Evolutionary conservation across 2,329 filamentous ascomycete species (phyloP), one percentile per base, ranked within the genome.

Genomic region (Gnomoniopsis smithogilvyi): DNA sequence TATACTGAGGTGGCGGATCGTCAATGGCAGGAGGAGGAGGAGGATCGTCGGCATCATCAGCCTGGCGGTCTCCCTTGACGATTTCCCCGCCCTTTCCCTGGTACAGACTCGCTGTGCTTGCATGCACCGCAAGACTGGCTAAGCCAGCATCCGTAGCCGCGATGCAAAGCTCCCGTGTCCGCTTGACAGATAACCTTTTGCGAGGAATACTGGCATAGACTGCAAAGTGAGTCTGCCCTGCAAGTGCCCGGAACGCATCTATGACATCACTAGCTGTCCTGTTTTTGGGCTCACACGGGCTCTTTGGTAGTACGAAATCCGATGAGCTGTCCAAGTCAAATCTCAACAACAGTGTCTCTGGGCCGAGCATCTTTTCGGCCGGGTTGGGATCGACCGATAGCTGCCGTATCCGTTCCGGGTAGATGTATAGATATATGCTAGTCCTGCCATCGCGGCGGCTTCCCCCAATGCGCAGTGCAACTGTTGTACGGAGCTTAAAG

Each of bases 401-500:
- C 47, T 34, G 38, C 12, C 36, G 30, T 22, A 59, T 56, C 17
- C 52, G 57, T 47, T 59, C 57, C 2, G 57, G 57, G 30, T 59
- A 59, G 21, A 59, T 51, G 36, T 49, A 48, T 7, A 59, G n/a
- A 33, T 45, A 59, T 26, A 56, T 17, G 22, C 19, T 51, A 3
- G 57, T 59, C 36, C 57, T 55, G 33, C 51, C 52, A 47, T 59
- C 57, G 26, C 57, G 51, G 2, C 51, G 51, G 14, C 21, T 21
- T 30, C 22, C 15, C 3, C 22, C 38, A 11, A 14, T n/a, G 6
- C 36, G 26, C 17, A 59, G 46, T 17, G 24, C 22, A 19, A 59
- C 36, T 21, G 41, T 50, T 12, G 47, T 21, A 14, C 57, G 52
- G 11, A 59, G 6, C 49, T 51, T 54, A 30, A 59, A 55, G 21